Base-by-base conservation (phyloP, 306 rosid species). In the Comarum palustre region DNA sequence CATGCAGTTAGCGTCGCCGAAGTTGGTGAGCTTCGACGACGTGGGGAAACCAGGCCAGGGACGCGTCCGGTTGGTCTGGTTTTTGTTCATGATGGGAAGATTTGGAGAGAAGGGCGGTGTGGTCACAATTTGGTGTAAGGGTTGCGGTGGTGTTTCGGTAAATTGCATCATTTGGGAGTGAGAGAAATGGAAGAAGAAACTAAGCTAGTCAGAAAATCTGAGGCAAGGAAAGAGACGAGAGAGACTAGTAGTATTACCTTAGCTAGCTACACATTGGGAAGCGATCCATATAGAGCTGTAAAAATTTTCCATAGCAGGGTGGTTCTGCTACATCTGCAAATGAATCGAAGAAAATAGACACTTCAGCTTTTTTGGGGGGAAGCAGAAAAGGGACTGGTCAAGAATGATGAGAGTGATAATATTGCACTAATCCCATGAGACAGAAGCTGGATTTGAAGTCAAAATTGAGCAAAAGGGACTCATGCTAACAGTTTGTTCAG, bases 1-100 rank as follows among this genome's bases (percentile, higher is more conserved):
- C 99, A 94, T 89, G 85, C 99, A 93, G 20, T 85, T 93, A 3
- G 97, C 75, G 51, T 91, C 96, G 0, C 94, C 94, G 36, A 93
- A 89, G 78, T 65, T 72, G 9, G 75, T 76, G 16, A 87, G 45
- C 68, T 86, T 90, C 25, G 97, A 71, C 29, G 96, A 78, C 45
- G 96, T 81, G 14, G 94, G 89, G 69, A 93, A 86, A 0, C 87
- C 87, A 15, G 96, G 86, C 96, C 98, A 89, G n/a, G 94, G 90
- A 22, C 82, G 81, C 0, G 80, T 73, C 16, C 77, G 83, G 32
- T 73, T 83, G 1, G 82, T 74, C 73, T 87, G 89, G 73, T 83
- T 87, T 60, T 85, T 86, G 89, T 83, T 92, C 94, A 89, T 93
- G 46, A 84, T 81, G 46, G 78, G 55, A 46, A 77, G 76, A 73